phyloP scores from a whole-genome alignment of 2,329 filamentous ascomycete species.

The Coniella lustricola region DNA sequence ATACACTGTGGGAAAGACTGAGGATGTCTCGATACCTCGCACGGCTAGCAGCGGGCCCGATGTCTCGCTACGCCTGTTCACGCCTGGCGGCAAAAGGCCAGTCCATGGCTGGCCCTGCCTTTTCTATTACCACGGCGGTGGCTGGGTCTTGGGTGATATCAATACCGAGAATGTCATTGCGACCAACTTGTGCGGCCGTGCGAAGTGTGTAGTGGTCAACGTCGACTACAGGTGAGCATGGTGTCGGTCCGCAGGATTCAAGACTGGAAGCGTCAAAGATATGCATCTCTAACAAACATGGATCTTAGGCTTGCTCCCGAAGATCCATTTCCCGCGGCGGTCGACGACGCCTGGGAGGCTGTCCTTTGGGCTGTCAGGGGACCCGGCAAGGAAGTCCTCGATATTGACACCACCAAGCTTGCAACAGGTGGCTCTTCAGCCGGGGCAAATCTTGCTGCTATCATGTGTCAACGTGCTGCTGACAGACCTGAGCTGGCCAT shows the following conservation, averaged over 20 bases:
- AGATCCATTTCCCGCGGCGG: conserved; percentile 47
- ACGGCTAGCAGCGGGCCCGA: conserved; percentile 39
- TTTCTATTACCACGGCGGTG: conserved; percentile 52
- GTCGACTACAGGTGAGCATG: conserved; percentile 44
- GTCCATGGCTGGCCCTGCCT: conserved; percentile 46
- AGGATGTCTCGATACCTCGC: conserved; percentile 36
- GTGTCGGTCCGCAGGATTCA: no score
- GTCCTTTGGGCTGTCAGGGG: conserved; percentile 37
- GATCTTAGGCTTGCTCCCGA: conserved; percentile 46
- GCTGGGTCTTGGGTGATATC: conserved; percentile 52
- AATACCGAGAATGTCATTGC: conserved; percentile 51
- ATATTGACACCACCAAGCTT: conserved; percentile 31
- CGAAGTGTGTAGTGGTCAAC: conserved; percentile 45
- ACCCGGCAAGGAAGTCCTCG: conserved; percentile 22
- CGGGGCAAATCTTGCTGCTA: conserved; percentile 21
- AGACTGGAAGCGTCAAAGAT: background rate
- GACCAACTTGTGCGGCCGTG: conserved; percentile 44
- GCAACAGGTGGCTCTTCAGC: conserved; percentile 24
- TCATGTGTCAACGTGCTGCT: conserved; percentile 20
- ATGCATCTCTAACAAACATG: background rate
- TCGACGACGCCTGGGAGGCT: conserved; percentile 50
- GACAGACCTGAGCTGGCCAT: conserved; percentile 9
- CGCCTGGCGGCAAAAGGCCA: conserved; percentile 36
- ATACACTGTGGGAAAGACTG: conserved; percentile 38
- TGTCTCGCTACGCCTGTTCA: conserved; percentile 43